Conservation (phyloP, 306 rosid genomes). For the Calophaca sinica region DNA sequence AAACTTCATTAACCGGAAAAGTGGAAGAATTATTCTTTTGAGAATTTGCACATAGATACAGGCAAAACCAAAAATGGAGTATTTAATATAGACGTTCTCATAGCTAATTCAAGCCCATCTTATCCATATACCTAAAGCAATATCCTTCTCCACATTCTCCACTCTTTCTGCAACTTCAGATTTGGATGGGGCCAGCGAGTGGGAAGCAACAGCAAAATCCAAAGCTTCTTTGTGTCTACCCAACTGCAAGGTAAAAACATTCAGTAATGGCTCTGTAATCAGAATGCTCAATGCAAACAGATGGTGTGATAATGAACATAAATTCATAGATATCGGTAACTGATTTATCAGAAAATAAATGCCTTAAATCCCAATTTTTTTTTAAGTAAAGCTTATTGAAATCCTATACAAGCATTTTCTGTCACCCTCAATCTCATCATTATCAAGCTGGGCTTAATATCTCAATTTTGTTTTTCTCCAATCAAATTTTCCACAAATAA, state of each 20-base stretch:
- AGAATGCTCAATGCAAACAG: slow-evolving; percentile 30
- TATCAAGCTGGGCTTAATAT: slow-evolving; percentile 12
- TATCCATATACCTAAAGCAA: slow-evolving; percentile 76
- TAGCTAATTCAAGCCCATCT: slow-evolving; percentile 23
- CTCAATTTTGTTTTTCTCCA: neutral
- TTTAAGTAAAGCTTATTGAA: neutral
- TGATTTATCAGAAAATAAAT: slow-evolving; percentile 11
- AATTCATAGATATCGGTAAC: slow-evolving; percentile 17
- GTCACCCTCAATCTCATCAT: neutral
- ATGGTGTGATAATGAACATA: slow-evolving; percentile 16
- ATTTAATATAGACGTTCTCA: slow-evolving; percentile 4
- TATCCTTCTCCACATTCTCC: slow-evolving; percentile 71
- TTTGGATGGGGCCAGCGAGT: slow-evolving; percentile 69
- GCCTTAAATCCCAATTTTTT: slow-evolving; percentile 1
- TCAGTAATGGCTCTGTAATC: slow-evolving; percentile 25
- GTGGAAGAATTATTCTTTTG: slow-evolving; percentile 13
- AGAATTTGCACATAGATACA: slow-evolving; percentile 18
- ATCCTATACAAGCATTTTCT: slow-evolving; percentile 21
- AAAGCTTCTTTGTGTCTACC: slow-evolving; percentile 87
- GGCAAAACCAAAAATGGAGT: neutral
- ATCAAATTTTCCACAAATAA: neutral
- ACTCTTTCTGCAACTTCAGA: slow-evolving; percentile 75
- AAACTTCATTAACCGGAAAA: slow-evolving; percentile 22
- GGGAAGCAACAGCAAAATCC: slow-evolving; percentile 79
- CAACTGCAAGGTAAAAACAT: slow-evolving; percentile 67